A percentile compares a stretch with the other conserved stretches of the same genome.
Conservation (phyloP, 495 filamentous ascomycete species). For the Peziza echinospora region DNA sequence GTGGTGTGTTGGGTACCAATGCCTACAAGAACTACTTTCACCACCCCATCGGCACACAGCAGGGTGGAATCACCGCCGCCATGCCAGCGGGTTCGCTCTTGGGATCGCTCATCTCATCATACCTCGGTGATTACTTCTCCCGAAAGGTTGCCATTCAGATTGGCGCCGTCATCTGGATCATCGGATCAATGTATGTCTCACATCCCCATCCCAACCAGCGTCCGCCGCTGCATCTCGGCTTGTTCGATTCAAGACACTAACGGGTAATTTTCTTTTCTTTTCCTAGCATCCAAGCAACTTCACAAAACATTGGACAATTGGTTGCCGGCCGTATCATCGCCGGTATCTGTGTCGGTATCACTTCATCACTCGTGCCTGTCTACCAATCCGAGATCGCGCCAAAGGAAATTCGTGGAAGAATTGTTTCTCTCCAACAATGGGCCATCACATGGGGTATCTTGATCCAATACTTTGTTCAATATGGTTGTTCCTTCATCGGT, state of each 20-base stretch:
- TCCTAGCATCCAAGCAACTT: slow-evolving; percentile 33
- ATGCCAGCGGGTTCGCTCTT: slow-evolving; percentile 61
- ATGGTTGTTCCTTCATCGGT: slow-evolving; percentile 39
- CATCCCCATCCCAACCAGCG: too few species aligned
- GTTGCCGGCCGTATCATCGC: slow-evolving; percentile 47
- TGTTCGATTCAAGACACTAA: neutral
- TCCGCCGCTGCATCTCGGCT: neutral
- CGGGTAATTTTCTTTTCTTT: neutral
- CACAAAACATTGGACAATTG: slow-evolving; percentile 40
- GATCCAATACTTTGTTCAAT: slow-evolving; percentile 52
- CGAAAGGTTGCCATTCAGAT: slow-evolving; percentile 51
- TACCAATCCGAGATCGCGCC: slow-evolving; percentile 63
- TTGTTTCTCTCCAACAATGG: slow-evolving; percentile 56
- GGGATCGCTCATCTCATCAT: slow-evolving; percentile 42
- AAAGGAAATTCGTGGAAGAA: slow-evolving; percentile 54
- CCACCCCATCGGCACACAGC: slow-evolving; percentile 23
- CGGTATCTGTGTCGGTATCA: slow-evolving; percentile 55
- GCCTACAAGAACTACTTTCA: slow-evolving; percentile 42
- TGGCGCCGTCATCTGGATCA: slow-evolving; percentile 46
- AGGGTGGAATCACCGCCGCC: slow-evolving; percentile 43
- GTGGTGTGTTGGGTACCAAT: slow-evolving; percentile 39
- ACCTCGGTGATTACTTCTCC: slow-evolving; percentile 44
- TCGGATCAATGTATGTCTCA: slow-evolving; percentile 36
- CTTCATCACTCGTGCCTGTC: slow-evolving; percentile 52
- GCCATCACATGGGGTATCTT: slow-evolving; percentile 45